phyloP scores from a whole-genome alignment of 192 early-diverging fungal species.

The Pilaira anomala region DNA sequence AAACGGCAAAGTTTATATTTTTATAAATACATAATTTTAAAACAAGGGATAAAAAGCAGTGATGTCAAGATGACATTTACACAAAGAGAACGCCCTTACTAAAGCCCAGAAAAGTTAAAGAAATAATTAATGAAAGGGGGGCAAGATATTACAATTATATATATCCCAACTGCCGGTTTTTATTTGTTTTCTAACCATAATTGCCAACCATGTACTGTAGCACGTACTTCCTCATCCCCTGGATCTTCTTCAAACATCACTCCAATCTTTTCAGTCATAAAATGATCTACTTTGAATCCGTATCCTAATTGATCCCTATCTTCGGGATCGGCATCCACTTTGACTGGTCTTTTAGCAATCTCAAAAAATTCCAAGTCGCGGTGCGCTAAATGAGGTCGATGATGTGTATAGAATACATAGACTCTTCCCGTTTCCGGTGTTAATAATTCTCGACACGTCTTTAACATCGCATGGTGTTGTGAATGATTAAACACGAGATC shows the following conservation, averaged over 20 bases:
- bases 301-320: constrained; percentile 52
- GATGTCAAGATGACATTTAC: too few species aligned
- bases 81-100: too few species aligned
- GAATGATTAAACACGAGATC: constrained; percentile 90
- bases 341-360: constrained; percentile 47
- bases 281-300: constrained; percentile 64
- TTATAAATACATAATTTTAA: too few species aligned
- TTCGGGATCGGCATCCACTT: constrained; percentile 38
- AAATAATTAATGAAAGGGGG: too few species aligned
- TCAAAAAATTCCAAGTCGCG: constrained; percentile 83
- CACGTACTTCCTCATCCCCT: constrained; percentile 71
- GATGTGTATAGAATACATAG: constrained; percentile 81
- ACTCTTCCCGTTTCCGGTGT: constrained; percentile 57
- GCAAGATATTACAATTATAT: too few species aligned
- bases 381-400: constrained; percentile 75
- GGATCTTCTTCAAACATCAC: constrained; percentile 89
- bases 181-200: constrained; percentile 37
- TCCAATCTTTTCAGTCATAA: constrained; percentile 64
- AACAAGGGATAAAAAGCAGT: too few species aligned
- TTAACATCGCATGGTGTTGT: constrained; percentile 74
- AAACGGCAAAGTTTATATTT: too few species aligned
- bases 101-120: too few species aligned
- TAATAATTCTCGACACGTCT: constrained; percentile 61
- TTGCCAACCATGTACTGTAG: constrained; percentile 79
- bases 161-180: background rate